Evolutionary conservation across 148 eudicot species (phyloP), one percentile per base, ranked within the genome.

Genomic region (Vaccinium darrowii): DNA sequence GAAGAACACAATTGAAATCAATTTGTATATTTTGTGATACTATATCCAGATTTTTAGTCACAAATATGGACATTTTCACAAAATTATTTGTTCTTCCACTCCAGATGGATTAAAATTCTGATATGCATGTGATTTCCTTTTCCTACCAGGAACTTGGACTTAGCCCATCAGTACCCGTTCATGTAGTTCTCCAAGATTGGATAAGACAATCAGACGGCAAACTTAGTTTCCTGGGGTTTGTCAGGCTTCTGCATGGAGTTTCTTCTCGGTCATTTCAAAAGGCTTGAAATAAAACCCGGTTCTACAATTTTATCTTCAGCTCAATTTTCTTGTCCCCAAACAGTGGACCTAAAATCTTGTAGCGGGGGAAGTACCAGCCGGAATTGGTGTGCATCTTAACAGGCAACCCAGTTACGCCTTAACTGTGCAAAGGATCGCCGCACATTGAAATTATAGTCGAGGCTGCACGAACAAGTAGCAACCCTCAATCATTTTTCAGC

Each of bases 161-260:
- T n/a, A 90, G 98, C 83, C 97, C 98, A 8, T 94, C 98, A 8
- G 95, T 96, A 78, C 98, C 99, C 0, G 93, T 96, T 87, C 98
- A 96, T 27, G 99, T 96, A 75, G 99, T 96, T 84, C 98, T 96
- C 63, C 95, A 94, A 84, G 99, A 96, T 77, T 96, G 99, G 99
- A 92, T 96, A 58, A 88, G 99, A 89, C 99, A 94, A 85, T 84
- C 92, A 2, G 99, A 96, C 74, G 99, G 99, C 54, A 96, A 96
- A 90, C 96, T 96, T 82, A 96, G 98, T 86, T 96, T 96, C 89
- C 87, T 93, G 51, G 99, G 98, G 33, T 96, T 96, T 88, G 97
- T 96, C 63, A 88, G 95, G 78, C 98, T 96, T 84, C 92, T 96
- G 47, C 99, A 96, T 39, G 98, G 99, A 49, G 85, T 94, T 82